A percentile compares a stretch with the other conserved stretches of the same genome.
Conservation (phyloP, 495 filamentous ascomycete species). For the Letharia lupina region DNA sequence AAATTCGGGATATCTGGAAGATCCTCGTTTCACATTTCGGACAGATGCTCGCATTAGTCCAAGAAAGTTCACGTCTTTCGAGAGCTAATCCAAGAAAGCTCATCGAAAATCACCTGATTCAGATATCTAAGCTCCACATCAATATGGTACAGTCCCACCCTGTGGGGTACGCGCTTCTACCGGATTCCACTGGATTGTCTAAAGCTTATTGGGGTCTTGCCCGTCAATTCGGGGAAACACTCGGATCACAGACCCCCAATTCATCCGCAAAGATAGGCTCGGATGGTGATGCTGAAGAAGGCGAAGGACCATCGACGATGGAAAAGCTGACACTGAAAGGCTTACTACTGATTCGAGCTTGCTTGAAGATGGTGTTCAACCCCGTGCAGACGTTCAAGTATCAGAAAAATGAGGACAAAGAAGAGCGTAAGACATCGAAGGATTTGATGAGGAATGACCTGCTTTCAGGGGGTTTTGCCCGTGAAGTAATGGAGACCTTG, state of each 20-base stretch:
- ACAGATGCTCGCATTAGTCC: constrained; percentile 47
- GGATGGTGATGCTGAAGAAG: constrained; percentile 41
- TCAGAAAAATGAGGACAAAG: constrained; percentile 57
- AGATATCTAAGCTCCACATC: constrained; percentile 84
- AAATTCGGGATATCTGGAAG: constrained; percentile 70
- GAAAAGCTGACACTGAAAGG: constrained; percentile 75
- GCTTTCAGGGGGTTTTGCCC: constrained; percentile 63
- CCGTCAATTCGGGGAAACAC: constrained; percentile 62
- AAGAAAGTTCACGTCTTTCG: constrained; percentile 12
- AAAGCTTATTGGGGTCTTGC: constrained; percentile 78
- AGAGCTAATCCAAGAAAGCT: constrained; percentile 19
- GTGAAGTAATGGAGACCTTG: constrained; percentile 69
- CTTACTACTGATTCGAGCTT: constrained; percentile 73
- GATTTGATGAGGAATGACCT: constrained; percentile 59
- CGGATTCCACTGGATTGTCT: constrained; percentile 65
- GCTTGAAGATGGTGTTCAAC: constrained; percentile 72
- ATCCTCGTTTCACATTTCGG: constrained; percentile 62
- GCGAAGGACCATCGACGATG: constrained; percentile 48
- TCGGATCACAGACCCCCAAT: constrained; percentile 42
- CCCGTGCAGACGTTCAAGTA: constrained; percentile 76
- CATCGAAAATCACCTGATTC: constrained; percentile 69
- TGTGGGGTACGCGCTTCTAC: constrained; percentile 70
- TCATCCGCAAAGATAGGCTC: constrained; percentile 36
- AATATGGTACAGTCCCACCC: constrained; percentile 71
- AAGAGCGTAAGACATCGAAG: constrained; percentile 54